Evolutionary conservation across 2,329 filamentous ascomycete species (phyloP).

Genomic region (Ilyonectria mors-panacis): DNA sequence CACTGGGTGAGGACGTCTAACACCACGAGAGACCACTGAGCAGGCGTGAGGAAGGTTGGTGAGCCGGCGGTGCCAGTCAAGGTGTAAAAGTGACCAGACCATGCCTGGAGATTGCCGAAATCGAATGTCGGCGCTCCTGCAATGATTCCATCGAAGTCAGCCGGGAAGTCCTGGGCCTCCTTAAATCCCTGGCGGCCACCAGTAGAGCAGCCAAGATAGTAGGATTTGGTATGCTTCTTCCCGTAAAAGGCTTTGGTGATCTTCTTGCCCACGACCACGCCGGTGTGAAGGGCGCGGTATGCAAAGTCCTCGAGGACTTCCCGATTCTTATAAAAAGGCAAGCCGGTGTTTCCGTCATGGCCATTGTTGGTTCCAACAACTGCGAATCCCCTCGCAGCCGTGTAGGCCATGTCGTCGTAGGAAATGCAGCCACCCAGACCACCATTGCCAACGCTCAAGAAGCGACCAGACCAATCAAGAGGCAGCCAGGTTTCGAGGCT

Average conservation of each 20-base stretch:
- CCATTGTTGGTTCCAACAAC: conserved; percentile 66
- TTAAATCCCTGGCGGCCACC: conserved; percentile 73
- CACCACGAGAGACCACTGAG: conserved; percentile 58
- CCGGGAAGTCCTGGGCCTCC: conserved; percentile 66
- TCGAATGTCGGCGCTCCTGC: conserved; percentile 64
- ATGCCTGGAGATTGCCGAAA: conserved; percentile 60
- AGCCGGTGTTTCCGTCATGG: conserved; percentile 60
- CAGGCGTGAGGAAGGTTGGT: conserved; percentile 42
- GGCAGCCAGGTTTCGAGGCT: conserved; percentile 65
- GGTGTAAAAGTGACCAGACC: conserved; percentile 18
- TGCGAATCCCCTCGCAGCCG: conserved; percentile 60
- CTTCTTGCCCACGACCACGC: conserved; percentile 63
- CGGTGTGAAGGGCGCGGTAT: conserved; percentile 60
- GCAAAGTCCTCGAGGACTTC: conserved; percentile 56
- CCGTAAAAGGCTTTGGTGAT: conserved; percentile 65
- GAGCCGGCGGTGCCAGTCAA: conserved; percentile 6
- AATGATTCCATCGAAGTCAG: conserved; percentile 68
- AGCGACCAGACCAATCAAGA: conserved; percentile 58
- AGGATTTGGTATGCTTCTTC: conserved; percentile 58
- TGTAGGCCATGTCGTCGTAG: conserved; percentile 64
- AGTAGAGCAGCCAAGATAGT: conserved; percentile 72
- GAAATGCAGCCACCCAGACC: conserved; percentile 65
- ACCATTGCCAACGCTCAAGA: conserved; percentile 64
- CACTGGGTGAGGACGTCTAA: conserved; percentile 63
- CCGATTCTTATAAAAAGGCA: conserved; percentile 52